Evolutionary conservation across 352 stramenopile genomes (phyloP).

Genomic region (Pythium brachiatum): DNA sequence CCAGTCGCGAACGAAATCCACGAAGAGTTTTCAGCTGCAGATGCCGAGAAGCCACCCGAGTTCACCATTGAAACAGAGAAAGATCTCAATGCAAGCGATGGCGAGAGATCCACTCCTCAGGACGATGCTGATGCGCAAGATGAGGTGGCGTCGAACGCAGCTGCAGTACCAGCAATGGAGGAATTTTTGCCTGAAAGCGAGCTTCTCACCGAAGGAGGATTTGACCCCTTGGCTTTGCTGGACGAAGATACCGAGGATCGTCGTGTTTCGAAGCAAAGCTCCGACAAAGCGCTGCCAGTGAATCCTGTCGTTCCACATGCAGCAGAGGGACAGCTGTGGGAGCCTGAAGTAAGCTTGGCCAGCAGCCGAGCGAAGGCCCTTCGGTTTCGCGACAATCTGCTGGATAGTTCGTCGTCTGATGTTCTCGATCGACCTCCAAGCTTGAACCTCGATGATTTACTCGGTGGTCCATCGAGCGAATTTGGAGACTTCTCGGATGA

Average conservation of each 20-base stretch:
- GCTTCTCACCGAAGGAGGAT: background rate
- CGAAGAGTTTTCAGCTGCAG: background rate
- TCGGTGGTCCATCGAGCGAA: slow-evolving; percentile 1
- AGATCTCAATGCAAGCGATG: background rate
- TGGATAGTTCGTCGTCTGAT: slow-evolving; percentile 11
- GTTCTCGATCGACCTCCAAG: slow-evolving; percentile 4
- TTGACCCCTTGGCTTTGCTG: slow-evolving; percentile 13
- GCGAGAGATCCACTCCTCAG: background rate
- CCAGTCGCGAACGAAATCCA: background rate
- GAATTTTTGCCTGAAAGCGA: background rate
- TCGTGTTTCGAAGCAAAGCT: background rate
- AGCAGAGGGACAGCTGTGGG: background rate
- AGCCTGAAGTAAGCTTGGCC: background rate
- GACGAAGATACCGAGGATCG: slow-evolving; percentile 9
- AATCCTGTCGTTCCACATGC: background rate
- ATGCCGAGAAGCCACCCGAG: background rate
- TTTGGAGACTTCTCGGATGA: background rate
- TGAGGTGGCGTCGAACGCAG: background rate
- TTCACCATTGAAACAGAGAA: background rate
- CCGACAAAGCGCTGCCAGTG: background rate
- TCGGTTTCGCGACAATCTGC: slow-evolving; percentile 16
- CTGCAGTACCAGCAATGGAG: too few relatives aligned
- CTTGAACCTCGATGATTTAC: slow-evolving; percentile 23
- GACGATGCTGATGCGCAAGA: background rate
- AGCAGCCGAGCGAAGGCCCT: slow-evolving; percentile 12